Percentiles rank a stretch among this genome's conserved stretches.
These are phyloP conservation scores for Epicoccum nigrum DNA, from an alignment of 2,329 filamentous ascomycete genomes.

Conservation along the genomic window DNA sequence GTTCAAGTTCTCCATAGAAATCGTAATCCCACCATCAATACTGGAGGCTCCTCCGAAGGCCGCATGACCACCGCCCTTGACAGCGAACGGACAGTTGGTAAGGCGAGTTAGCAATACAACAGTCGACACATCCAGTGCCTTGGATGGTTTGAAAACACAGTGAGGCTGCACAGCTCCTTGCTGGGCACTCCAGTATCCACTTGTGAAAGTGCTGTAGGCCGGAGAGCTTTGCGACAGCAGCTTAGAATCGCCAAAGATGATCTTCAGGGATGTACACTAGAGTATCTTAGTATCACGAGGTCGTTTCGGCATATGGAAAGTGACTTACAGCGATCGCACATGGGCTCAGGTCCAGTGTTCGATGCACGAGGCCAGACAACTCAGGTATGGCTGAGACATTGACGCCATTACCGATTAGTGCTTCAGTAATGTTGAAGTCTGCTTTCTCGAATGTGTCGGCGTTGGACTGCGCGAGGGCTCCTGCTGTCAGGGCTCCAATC, in stretches of 20 bases:
- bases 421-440: not conserved
- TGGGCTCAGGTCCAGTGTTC: not conserved
- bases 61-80: slow-evolving; percentile 41
- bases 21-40: slow-evolving; percentile 51
- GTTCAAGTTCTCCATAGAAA: slow-evolving; percentile 49
- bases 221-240: slow-evolving; percentile 14
- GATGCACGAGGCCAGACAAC: slow-evolving; percentile 5
- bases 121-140: slow-evolving; percentile 14
- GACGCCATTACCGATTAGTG: not conserved
- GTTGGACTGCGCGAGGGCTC: not conserved
- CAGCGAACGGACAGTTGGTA: not conserved
- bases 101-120: slow-evolving; percentile 16
- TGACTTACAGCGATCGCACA: slow-evolving; percentile 25
- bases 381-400: slow-evolving; percentile 19
- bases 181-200: slow-evolving; percentile 31
- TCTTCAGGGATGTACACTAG: slow-evolving; percentile 26
- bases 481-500: not conserved
- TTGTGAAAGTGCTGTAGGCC: slow-evolving; percentile 11
- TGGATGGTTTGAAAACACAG: slow-evolving; percentile 21
- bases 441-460: not conserved
- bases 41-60: slow-evolving; percentile 48
- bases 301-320: not conserved
- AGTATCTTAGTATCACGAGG: not conserved
- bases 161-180: slow-evolving; percentile 24
- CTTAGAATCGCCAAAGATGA: slow-evolving; percentile 23